These are phyloP conservation scores for Rhodotorula diobovata DNA, from an alignment of 768 basidiomycete genomes.

Conservation along the genomic window DNA sequence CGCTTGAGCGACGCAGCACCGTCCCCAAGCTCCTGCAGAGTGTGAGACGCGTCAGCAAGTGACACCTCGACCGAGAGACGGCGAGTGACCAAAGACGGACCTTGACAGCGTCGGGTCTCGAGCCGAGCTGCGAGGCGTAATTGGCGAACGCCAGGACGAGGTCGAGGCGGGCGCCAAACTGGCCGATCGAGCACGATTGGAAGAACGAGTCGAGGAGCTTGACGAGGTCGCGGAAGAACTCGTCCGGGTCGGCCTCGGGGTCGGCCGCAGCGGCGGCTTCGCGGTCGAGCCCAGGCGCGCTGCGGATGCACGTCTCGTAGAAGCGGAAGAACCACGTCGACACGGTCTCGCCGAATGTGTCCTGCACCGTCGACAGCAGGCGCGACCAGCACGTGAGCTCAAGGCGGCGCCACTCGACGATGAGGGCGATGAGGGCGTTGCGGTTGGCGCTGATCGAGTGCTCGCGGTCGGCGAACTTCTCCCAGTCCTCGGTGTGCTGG, in stretches of 20 bases:
- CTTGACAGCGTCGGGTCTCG: constrained; percentile 2
- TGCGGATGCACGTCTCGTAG: constrained; percentile 58
- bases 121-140: constrained; percentile 23
- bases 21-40: constrained; percentile 19
- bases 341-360: constrained; percentile 48
- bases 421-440: constrained; percentile 61
- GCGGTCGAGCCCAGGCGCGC: constrained; percentile 47
- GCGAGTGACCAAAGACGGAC: not conserved
- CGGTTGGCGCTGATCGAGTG: constrained; percentile 71
- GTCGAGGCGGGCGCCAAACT: constrained; percentile 64
- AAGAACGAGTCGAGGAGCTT: constrained; percentile 79
- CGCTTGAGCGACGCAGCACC: constrained; percentile 51
- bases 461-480: constrained; percentile 85
- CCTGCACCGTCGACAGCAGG: constrained; percentile 68
- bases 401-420: constrained; percentile 83
- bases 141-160: constrained; percentile 63
- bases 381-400: constrained; percentile 83
- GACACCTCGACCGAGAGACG: no score
- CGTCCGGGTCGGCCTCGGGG: constrained; percentile 43
- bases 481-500: constrained; percentile 89
- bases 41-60: fast-evolving
- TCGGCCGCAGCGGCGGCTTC: constrained; percentile 47
- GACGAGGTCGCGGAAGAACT: constrained; percentile 58
- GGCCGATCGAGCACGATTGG: constrained; percentile 69
- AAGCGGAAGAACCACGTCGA: constrained; percentile 88